These are phyloP conservation scores for Sporisorium sorghi DNA, from an alignment of 1,284 basidiomycete species.

Conservation along the genomic window DNA sequence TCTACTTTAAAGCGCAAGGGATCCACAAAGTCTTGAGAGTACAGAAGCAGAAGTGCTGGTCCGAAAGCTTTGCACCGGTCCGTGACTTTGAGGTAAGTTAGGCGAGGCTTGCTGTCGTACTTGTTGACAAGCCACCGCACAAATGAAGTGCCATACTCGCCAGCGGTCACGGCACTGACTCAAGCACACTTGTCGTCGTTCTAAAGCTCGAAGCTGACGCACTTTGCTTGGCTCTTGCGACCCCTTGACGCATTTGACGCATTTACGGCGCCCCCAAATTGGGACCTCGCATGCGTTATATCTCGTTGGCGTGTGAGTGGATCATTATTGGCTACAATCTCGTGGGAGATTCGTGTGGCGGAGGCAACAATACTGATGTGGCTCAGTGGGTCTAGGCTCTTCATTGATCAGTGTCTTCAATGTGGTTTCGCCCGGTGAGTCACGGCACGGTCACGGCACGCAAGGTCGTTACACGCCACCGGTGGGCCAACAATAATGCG, in stretches of 20 bases:
- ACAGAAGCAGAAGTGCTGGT: too few species aligned
- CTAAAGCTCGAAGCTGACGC: not conserved
- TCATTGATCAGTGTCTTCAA: not conserved
- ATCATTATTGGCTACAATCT: not conserved
- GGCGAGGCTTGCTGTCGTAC: not conserved
- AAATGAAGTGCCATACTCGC: not conserved
- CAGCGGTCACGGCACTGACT: too few species aligned
- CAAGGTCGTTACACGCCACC: not conserved
- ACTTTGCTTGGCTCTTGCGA: not conserved
- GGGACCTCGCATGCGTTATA: not conserved
- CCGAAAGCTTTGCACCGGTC: too few species aligned
- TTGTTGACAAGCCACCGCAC: not conserved
- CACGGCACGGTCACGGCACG: too few species aligned
- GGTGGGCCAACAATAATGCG: not conserved
- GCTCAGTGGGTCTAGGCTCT: not conserved
- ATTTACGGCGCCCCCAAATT: not conserved
- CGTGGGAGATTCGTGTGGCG: not conserved
- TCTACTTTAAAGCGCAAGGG: too few species aligned
- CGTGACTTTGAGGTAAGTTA: not conserved
- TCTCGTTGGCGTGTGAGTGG: not conserved
- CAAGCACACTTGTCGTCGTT: not conserved
- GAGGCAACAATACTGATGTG: not conserved
- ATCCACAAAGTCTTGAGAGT: too few species aligned
- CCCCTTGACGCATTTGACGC: not conserved
- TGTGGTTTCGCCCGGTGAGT: not conserved